These are phyloP conservation scores for Emmonsiellopsis sp. DNA, from an alignment of 2,329 filamentous ascomycete genomes.

Conservation along the genomic window DNA sequence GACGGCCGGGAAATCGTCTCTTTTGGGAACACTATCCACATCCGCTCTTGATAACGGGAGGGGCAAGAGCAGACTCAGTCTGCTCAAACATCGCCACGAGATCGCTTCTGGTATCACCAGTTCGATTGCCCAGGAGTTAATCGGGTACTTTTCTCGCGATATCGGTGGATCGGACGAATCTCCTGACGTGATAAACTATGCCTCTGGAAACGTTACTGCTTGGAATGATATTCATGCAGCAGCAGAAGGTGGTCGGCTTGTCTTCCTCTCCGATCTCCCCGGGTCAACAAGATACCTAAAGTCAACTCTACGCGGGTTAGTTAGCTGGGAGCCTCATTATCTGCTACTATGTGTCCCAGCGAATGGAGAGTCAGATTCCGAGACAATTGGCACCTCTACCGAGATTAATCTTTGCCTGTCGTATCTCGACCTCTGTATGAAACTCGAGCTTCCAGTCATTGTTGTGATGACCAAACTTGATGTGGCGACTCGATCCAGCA, in stretches of 20 bases:
- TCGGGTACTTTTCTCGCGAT: slow-evolving; percentile 57
- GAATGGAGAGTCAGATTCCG: slow-evolving; percentile 51
- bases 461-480: slow-evolving; percentile 89
- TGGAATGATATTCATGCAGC: slow-evolving; percentile 91
- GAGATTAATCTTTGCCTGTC: slow-evolving; percentile 65
- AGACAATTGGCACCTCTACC: slow-evolving; percentile 22
- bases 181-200: slow-evolving; percentile 65
- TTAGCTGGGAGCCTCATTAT: slow-evolving; percentile 96
- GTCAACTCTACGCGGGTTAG: slow-evolving; percentile 78
- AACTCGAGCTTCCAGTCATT: slow-evolving; percentile 65
- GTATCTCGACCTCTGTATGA: slow-evolving; percentile 76
- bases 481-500: slow-evolving; percentile 60
- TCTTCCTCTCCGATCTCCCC: slow-evolving; percentile 85
- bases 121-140: slow-evolving; percentile 84
- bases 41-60: slow-evolving; percentile 84
- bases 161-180: slow-evolving; percentile 16
- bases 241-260: slow-evolving; percentile 63
- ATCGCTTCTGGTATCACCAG: slow-evolving; percentile 86
- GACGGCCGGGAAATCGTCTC: slow-evolving; percentile 82
- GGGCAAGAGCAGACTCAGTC: slow-evolving; percentile 76
- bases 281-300: slow-evolving; percentile 82
- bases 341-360: slow-evolving; percentile 79
- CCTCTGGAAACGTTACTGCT: slow-evolving; percentile 73
- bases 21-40: slow-evolving; percentile 80
- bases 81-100: slow-evolving; percentile 89